A percentile compares a stretch with the other conserved stretches of the same genome.
These are phyloP conservation scores for Triadica sebifera DNA, from an alignment of 345 rosid species.

Conservation along the genomic window DNA sequence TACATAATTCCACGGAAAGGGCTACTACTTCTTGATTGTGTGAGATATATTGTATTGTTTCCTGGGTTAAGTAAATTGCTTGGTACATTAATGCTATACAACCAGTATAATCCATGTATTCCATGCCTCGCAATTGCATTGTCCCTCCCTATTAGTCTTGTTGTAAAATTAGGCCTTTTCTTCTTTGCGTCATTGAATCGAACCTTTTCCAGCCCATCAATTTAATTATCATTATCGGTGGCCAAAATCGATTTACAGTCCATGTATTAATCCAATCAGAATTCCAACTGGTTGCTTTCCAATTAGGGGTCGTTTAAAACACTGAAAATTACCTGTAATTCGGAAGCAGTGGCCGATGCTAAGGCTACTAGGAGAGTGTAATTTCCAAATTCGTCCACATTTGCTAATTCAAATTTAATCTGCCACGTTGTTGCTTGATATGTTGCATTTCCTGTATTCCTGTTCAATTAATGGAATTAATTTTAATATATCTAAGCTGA, in stretches of 20 bases:
- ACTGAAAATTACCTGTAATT: slow-evolving; percentile 40
- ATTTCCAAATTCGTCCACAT: slow-evolving; percentile 26
- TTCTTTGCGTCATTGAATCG: slow-evolving; percentile 43
- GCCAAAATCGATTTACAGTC: neutral
- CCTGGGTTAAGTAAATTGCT: slow-evolving; percentile 37
- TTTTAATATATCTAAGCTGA: too few species aligned
- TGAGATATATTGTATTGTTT: slow-evolving; percentile 55
- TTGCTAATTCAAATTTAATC: slow-evolving; percentile 45
- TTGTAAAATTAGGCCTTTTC: slow-evolving; percentile 38
- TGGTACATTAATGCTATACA: slow-evolving; percentile 50
- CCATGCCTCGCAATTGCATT: slow-evolving; percentile 90
- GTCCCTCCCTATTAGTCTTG: slow-evolving; percentile 57
- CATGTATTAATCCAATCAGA: too few species aligned
- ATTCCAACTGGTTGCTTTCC: too few species aligned
- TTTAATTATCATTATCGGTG: too few species aligned
- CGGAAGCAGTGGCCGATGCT: slow-evolving; percentile 56
- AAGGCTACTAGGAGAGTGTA: slow-evolving; percentile 70
- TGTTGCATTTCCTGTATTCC: slow-evolving; percentile 36
- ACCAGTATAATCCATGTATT: slow-evolving; percentile 71
- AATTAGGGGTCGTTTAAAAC: too few species aligned
- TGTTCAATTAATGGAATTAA: slow-evolving; percentile 9
- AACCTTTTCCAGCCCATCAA: slow-evolving; percentile 32
- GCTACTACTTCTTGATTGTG: slow-evolving; percentile 44
- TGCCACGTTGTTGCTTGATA: slow-evolving; percentile 61
- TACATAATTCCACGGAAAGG: slow-evolving; percentile 70